Conservation (phyloP, 2,329 filamentous ascomycete species). For the Nemania diffusa region DNA sequence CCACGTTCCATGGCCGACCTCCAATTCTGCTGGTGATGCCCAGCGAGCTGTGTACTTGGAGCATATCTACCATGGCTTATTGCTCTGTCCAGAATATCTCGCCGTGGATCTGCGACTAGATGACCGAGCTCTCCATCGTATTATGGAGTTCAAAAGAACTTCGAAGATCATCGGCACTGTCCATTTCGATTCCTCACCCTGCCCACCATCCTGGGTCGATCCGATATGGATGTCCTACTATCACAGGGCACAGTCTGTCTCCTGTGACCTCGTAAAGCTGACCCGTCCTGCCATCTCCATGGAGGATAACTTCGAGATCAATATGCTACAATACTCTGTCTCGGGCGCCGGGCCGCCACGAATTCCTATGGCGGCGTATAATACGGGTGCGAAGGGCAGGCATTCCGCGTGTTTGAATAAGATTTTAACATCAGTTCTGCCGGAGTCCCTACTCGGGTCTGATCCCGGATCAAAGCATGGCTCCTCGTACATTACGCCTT, state of each 20-base stretch:
- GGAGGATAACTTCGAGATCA: conserved; percentile 72
- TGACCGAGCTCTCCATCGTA: conserved; percentile 59
- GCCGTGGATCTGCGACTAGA: conserved; percentile 70
- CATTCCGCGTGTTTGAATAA: conserved; percentile 74
- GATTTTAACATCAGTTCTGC: conserved; percentile 69
- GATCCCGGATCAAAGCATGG: conserved; percentile 35
- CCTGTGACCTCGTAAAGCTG: conserved; percentile 71
- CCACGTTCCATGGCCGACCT: conserved; percentile 57
- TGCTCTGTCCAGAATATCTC: conserved; percentile 71
- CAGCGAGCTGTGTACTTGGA: conserved; percentile 60
- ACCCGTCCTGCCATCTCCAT: conserved; percentile 65
- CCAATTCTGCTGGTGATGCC: conserved; percentile 39
- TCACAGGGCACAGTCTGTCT: conserved; percentile 64
- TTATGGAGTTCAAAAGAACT: conserved; percentile 62
- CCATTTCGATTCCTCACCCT: conserved; percentile 51
- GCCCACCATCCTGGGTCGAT: conserved; percentile 64
- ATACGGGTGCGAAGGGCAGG: conserved; percentile 70
- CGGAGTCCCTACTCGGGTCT: conserved; percentile 51
- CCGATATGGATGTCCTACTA: conserved; percentile 66
- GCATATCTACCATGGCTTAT: conserved; percentile 67
- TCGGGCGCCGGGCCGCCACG: conserved; percentile 54
- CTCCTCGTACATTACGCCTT: conserved; percentile 49
- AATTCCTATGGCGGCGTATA: conserved; percentile 71
- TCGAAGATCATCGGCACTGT: conserved; percentile 72
- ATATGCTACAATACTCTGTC: conserved; percentile 63